phyloP scores from a whole-genome alignment of 1,284 basidiomycete genomes.

The Veloboletus limbatus region DNA sequence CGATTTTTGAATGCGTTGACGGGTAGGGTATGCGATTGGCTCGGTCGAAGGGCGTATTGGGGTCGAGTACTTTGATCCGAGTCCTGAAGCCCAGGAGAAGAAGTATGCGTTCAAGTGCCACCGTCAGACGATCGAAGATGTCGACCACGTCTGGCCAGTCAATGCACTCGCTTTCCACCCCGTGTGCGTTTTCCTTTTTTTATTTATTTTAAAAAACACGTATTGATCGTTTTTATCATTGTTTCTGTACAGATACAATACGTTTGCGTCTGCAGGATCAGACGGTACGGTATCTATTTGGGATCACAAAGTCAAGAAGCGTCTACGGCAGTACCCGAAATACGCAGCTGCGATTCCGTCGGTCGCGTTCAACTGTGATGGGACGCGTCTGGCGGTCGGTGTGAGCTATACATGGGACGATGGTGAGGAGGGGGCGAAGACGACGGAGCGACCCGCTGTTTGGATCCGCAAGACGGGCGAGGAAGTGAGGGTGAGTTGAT shows the following conservation, averaged over 20 bases:
- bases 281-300: slow-evolving; percentile 91
- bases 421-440: slow-evolving; percentile 66
- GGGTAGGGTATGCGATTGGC: slow-evolving; percentile 88
- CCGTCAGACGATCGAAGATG: slow-evolving; percentile 82
- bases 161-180: slow-evolving; percentile 95
- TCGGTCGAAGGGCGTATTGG: slow-evolving; percentile 96
- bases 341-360: slow-evolving; percentile 71
- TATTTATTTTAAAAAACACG: too few relatives aligned
- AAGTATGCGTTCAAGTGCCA: slow-evolving; percentile 99
- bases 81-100: slow-evolving; percentile 71
- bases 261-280: slow-evolving; percentile 92
- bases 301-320: slow-evolving; percentile 97
- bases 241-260: slow-evolving; percentile 80
- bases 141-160: slow-evolving; percentile 99
- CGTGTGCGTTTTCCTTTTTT: slow-evolving; percentile 43
- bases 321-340: slow-evolving; percentile 85
- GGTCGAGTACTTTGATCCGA: slow-evolving; percentile 94
- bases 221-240: too few relatives aligned
- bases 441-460: slow-evolving; percentile 44
- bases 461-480: slow-evolving; percentile 50
- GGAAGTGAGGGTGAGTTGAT: slow-evolving; percentile 55
- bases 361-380: slow-evolving; percentile 81
- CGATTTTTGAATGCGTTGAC: too few relatives aligned
- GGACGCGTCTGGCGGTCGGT: slow-evolving; percentile 77
- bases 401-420: slow-evolving; percentile 88